These are phyloP conservation scores for Paraconiothyrium sp. DNA, from an alignment of 2,329 filamentous ascomycete species.

Conservation along the genomic window DNA sequence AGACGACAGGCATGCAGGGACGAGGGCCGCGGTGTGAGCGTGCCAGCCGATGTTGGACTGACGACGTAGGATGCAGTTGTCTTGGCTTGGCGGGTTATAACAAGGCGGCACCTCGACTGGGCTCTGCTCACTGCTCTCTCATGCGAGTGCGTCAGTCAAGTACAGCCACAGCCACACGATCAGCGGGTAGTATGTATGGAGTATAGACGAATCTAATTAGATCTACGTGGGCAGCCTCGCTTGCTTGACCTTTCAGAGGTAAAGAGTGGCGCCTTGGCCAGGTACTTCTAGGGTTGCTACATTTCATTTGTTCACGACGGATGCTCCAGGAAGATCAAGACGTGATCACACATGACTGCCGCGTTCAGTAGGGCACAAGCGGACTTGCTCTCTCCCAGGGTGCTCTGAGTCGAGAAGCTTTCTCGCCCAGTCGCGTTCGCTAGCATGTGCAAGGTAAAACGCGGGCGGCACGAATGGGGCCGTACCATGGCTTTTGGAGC, in stretches of 20 bases:
- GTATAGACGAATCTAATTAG: not conserved
- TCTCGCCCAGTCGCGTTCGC: not conserved
- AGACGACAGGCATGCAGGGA: constrained; percentile 40
- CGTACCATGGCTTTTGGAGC: not conserved
- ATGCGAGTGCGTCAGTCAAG: not conserved
- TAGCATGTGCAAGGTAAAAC: not conserved
- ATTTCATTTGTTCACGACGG: not conserved
- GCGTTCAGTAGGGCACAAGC: not conserved
- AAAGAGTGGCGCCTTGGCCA: constrained; percentile 20
- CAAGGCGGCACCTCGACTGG: constrained; percentile 13
- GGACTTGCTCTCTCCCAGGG: not conserved
- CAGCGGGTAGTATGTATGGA: constrained; percentile 6
- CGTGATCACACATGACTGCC: not conserved
- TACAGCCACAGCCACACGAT: constrained; percentile 16
- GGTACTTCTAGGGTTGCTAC: not conserved
- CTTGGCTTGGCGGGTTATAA: constrained; percentile 34
- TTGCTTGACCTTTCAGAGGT: constrained; percentile 12
- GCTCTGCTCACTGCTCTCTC: not conserved
- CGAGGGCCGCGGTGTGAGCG: constrained; percentile 27
- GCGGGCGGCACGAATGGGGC: constrained; percentile 3
- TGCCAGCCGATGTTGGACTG: constrained; percentile 31
- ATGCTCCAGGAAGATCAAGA: not conserved
- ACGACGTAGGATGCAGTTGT: constrained; percentile 27
- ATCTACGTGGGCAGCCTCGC: constrained; percentile 6
- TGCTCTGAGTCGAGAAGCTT: too few species aligned